Conservation (phyloP, 257 asterid genomes). For the Solanum tarijense region DNA sequence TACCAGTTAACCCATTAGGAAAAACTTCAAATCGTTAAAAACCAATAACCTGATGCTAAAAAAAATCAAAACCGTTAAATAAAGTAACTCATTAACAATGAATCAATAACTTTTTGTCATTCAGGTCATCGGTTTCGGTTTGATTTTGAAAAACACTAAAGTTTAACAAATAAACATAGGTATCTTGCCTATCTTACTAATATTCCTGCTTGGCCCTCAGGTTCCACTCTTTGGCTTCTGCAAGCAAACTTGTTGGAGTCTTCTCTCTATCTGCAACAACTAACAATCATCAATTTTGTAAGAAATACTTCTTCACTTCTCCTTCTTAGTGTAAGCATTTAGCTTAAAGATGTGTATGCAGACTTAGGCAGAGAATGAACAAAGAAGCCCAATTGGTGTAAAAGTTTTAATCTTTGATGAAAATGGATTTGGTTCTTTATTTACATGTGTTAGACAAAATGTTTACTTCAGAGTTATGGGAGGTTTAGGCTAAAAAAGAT, state of each 20-base stretch:
- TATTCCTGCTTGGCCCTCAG: neutral
- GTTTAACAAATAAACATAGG: too few species aligned
- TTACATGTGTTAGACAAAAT: neutral
- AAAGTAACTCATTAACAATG: too few species aligned
- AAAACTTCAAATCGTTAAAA: too few species aligned
- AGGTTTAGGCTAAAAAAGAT: neutral
- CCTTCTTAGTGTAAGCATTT: neutral
- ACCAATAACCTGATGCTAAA: fast-evolving
- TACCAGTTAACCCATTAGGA: too few species aligned
- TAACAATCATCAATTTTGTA: neutral
- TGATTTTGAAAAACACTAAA: too few species aligned
- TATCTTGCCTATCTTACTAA: too few species aligned
- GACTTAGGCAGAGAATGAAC: neutral
- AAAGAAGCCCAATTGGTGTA: neutral
- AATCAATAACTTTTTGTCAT: too few species aligned
- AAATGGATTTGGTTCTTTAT: neutral
- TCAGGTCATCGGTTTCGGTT: too few species aligned
- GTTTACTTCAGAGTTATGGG: neutral
- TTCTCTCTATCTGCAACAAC: neutral
- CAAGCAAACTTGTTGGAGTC: neutral
- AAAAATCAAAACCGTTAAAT: too few species aligned
- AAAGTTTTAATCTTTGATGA: neutral
- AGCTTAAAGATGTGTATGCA: neutral
- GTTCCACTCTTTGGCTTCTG: neutral
- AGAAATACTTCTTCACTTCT: neutral